Evolutionary conservation across 202 grass and related monocot genomes (phyloP), one percentile per base, ranked within the genome.

Genomic region (Eragrostis tef): DNA sequence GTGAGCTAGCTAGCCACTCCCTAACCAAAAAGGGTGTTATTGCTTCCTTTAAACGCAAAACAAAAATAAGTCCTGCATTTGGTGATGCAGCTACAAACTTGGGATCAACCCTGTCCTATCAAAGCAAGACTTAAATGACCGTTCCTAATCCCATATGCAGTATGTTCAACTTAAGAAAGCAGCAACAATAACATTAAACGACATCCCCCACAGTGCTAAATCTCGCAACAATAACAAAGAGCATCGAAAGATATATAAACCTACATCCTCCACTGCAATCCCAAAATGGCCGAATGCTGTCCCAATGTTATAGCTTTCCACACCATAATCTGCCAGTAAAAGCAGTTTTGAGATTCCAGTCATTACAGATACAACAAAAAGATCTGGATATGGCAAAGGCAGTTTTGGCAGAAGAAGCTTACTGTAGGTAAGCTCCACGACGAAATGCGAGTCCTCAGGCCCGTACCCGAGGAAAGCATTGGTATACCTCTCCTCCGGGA

Each of bases 371-470:
- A 7, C 43, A 22, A 25, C 14, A 60, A 2, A 29, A 22, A 16
- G 13, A 64, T n/a, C 26, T 12, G 72, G 11, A 44, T 50, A 52
- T 2, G 7, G 3, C 4, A 49, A 46, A 39, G 34, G 36, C 46
- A 60, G 68, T 17, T 46, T 46, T 54, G 56, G 70, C 1, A 6
- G 27, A 64, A 53, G 64, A 83, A 81, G 44, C 90, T 94, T 91
- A 99, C 96, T 96, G 70, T 99, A 99, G 81, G 92, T 99, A 71
- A 99, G 89, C 81, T 99, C 96, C 16, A 94, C 85, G 62, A 99
- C 93, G 16, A 99, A 99, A 88, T 99, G 93, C 0, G 93, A 95
- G 54, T 92, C 96, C 90, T 99, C 96, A 25, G 96, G 92, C 47
- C 96, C 96, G 17, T 93, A 99, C 31, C 96, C 96, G 17, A 99